Base-by-base conservation (phyloP, 2,329 filamentous ascomycete genomes). In the Penicillium rolfsii region DNA sequence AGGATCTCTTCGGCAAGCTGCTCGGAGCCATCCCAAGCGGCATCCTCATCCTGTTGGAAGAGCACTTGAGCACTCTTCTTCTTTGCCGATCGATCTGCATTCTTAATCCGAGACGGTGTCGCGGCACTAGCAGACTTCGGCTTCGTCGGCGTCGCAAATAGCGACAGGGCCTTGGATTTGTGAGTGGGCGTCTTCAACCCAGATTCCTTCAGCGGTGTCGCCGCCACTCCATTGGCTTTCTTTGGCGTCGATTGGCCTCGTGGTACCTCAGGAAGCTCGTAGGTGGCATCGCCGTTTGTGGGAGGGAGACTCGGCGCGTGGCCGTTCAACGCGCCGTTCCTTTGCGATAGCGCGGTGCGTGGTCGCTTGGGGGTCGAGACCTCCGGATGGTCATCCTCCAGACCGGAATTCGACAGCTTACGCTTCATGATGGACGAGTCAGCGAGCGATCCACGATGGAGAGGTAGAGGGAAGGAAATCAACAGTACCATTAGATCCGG, bases 81-180 rank as follows among this genome's bases (percentile, higher is more conserved):
- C 70, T 90, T 87, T 1, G 93, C 94, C 5, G 93, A 97, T 52
- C 90, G 87, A 77, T 97, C 92, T 22, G 90, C 90, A 65, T 91
- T 90, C 64, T 84, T 86, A 45, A 84, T 82, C 66, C 87, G 84
- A 40, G 85, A 85, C 0, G 91, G 89, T 1, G 89, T 91, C 19
- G 66, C 66, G 38, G 64, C 64, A 9, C 48, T 57, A 3, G 67
- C 62, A 4, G 63, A 53, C 59, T 77, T 67, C 5, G 64, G 57
- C 59, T 77, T 79, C 19, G 72, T 76, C 33, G 79, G 77, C 0
- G 79, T 81, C 11, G 76, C 71, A 58, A 80, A 80, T 22, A 79
- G 57, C 4, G 73, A 68, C 30, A 73, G 76, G 5, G 74, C 71
- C 59, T 72, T 77, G 9, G 70, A 67, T 59, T 72, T 76, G 12